Conservation (phyloP, 129 eudicot species). For the Scalesia atractyloides region DNA sequence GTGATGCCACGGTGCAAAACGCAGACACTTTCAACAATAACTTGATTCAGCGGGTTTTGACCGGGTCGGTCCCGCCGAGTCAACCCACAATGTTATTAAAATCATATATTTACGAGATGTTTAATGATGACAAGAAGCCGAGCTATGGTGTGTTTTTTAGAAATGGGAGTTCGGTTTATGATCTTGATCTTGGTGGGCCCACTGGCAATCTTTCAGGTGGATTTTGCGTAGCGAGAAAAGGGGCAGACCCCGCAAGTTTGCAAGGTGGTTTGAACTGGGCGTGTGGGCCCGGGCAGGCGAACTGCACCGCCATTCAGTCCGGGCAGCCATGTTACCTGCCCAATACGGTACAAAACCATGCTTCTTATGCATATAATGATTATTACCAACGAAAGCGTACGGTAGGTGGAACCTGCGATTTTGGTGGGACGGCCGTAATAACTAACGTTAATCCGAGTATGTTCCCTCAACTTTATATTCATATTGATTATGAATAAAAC, state of each 20-base stretch:
- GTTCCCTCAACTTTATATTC: not conserved
- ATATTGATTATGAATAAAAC: not conserved
- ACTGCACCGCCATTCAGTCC: slow-evolving; percentile 39
- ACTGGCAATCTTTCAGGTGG: slow-evolving; percentile 20
- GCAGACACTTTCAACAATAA: slow-evolving; percentile 66
- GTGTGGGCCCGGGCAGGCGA: slow-evolving; percentile 45
- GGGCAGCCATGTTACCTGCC: slow-evolving; percentile 42
- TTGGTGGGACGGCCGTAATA: slow-evolving; percentile 35
- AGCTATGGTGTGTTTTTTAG: slow-evolving; percentile 60
- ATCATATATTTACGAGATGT: slow-evolving; percentile 63
- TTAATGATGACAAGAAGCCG: slow-evolving; percentile 49
- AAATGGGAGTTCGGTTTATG: slow-evolving; percentile 65
- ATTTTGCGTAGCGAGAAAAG: slow-evolving; percentile 39
- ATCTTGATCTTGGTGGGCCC: slow-evolving; percentile 38
- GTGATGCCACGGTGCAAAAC: slow-evolving; percentile 58
- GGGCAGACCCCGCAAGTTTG: slow-evolving; percentile 26
- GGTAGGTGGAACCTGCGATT: slow-evolving; percentile 43
- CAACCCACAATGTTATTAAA: slow-evolving; percentile 47
- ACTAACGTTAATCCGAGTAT: slow-evolving; percentile 41
- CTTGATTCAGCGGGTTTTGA: slow-evolving; percentile 53
- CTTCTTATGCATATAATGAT: slow-evolving; percentile 44
- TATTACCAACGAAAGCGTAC: slow-evolving; percentile 42
- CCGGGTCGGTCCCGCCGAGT: slow-evolving; percentile 70
- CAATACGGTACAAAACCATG: slow-evolving; percentile 41
- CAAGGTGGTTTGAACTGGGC: slow-evolving; percentile 44